phyloP scores from a whole-genome alignment of 2,329 filamentous ascomycete species.

The Curvularia lunata region DNA sequence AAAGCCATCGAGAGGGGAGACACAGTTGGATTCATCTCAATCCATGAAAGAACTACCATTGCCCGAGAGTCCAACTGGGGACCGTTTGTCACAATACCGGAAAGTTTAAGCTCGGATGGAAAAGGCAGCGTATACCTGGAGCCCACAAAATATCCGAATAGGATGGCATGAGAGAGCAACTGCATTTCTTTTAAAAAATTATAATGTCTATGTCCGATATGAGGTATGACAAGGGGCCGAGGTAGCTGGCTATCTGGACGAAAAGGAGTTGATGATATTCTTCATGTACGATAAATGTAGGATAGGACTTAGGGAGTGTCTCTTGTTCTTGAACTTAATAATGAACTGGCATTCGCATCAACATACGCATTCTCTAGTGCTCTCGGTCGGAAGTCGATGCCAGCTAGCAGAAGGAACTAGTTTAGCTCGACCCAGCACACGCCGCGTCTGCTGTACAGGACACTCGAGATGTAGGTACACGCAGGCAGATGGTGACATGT shows the following conservation, averaged over 20 bases:
- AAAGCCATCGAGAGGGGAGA: background rate
- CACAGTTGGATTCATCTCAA: constrained; percentile 6
- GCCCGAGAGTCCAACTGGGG: constrained; percentile 33
- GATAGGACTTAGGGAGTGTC: background rate
- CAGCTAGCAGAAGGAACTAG: background rate
- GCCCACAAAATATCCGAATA: constrained; percentile 17
- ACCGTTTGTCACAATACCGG: constrained; percentile 46
- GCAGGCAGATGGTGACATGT: no score
- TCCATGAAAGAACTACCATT: constrained; percentile 17
- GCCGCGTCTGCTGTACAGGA: background rate
- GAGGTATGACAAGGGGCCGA: constrained; percentile 3
- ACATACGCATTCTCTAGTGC: background rate
- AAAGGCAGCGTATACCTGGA: constrained; percentile 30
- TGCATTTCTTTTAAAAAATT: background rate
- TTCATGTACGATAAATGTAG: background rate
- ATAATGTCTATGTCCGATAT: constrained; percentile 2
- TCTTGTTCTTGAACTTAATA: background rate
- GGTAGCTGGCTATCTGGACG: constrained; percentile 35
- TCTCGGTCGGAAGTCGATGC: background rate
- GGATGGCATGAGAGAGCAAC: constrained; percentile 23
- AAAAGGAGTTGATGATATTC: constrained; percentile 6
- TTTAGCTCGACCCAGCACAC: background rate
- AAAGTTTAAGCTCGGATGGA: constrained; percentile 33
- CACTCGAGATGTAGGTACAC: no score
- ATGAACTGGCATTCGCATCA: background rate